These are phyloP conservation scores for Sordariomycetes sp. DNA, from an alignment of 2,329 filamentous ascomycete species.

Conservation along the genomic window DNA sequence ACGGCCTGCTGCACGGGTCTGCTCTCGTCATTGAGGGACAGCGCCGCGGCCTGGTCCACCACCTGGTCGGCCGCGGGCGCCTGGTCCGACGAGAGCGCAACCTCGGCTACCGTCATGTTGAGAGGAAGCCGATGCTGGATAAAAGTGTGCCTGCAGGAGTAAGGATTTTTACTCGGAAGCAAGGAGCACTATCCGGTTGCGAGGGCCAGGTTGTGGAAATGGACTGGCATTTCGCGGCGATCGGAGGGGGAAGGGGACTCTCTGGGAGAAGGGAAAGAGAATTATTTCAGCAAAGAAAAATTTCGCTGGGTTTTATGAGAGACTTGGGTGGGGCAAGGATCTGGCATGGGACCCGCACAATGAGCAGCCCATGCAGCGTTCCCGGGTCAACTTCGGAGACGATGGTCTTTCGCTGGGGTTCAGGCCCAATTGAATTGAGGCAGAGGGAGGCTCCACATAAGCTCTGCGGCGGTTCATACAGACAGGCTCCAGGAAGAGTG, in stretches of 20 bases:
- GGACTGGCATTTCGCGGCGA: background rate
- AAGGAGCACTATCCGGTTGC: background rate
- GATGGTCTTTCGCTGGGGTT: background rate
- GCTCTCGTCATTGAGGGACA: slow-evolving; percentile 3
- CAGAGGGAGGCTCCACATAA: background rate
- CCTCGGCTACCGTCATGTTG: slow-evolving; percentile 5
- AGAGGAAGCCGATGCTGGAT: slow-evolving; percentile 6
- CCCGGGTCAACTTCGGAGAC: background rate
- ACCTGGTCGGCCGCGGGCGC: slow-evolving; percentile 3
- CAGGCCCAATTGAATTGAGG: background rate
- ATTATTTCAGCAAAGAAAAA: background rate
- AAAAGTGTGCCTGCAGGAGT: slow-evolving; percentile 1
- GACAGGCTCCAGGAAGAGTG: background rate
- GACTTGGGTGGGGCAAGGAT: slow-evolving; percentile 3
- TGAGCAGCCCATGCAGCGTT: no score
- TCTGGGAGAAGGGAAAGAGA: slow-evolving; percentile 7
- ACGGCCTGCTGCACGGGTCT: slow-evolving; percentile 14
- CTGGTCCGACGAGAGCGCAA: slow-evolving; percentile 6
- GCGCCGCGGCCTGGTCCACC: slow-evolving; percentile 1
- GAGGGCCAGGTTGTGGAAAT: background rate
- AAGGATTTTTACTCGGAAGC: slow-evolving; percentile 1
- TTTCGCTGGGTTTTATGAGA: slow-evolving; percentile 2
- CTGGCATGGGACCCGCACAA: no score
- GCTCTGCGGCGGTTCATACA: background rate
- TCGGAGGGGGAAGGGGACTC: slow-evolving; percentile 3